phyloP scores from a whole-genome alignment of 495 filamentous ascomycete genomes.

The Venustampulla echinocandica region DNA sequence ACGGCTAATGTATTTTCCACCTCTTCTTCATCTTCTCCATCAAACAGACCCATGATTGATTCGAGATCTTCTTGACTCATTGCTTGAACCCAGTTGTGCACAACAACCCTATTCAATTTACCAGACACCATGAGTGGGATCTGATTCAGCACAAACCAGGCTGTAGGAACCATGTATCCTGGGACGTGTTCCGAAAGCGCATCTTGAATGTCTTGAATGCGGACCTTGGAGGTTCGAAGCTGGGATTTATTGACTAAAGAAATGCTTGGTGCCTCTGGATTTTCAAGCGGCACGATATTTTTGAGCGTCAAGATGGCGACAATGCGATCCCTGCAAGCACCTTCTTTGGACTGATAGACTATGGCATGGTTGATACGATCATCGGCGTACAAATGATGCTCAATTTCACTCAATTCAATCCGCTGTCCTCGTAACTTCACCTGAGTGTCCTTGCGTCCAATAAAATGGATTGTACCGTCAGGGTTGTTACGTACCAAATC shows the following conservation, averaged over 20 bases:
- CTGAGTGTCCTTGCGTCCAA: conserved; percentile 24
- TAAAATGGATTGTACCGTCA: conserved; percentile 35
- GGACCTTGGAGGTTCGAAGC: neutral
- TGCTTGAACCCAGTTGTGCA: neutral
- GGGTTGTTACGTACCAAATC: conserved; percentile 8
- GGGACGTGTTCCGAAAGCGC: neutral
- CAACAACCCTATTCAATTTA: neutral
- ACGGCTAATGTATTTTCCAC: too few species aligned
- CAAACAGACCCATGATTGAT: neutral
- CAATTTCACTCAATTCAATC: conserved; percentile 39
- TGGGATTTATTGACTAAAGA: too few species aligned
- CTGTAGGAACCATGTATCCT: neutral
- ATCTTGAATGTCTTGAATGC: neutral
- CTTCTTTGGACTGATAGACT: neutral
- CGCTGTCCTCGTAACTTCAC: conserved; percentile 28
- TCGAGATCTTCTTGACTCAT: neutral
- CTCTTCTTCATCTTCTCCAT: conserved; percentile 28
- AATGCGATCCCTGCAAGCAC: neutral
- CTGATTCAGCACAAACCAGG: neutral
- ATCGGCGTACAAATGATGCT: conserved; percentile 33
- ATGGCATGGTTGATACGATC: neutral
- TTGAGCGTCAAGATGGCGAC: neutral
- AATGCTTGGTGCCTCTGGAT: neutral
- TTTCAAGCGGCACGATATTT: neutral
- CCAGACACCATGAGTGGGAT: neutral